phyloP scores from a whole-genome alignment of 192 early-diverging fungal species.

The Ramicandelaber brevisporus region DNA sequence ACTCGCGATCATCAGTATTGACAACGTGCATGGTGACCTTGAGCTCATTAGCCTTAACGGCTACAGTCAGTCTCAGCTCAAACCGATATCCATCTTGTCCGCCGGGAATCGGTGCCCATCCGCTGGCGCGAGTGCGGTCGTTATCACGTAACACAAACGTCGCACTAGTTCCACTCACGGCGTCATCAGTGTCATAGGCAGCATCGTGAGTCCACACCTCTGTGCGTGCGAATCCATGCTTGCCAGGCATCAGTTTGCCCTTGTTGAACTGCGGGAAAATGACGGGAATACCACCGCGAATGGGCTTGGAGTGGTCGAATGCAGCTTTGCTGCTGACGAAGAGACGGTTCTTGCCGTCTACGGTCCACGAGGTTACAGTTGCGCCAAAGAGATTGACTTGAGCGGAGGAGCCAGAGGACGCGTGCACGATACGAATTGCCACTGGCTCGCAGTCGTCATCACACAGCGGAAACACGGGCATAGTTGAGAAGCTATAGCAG shows the following conservation, averaged over 20 bases:
- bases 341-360: constrained; percentile 43
- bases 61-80: constrained; percentile 51
- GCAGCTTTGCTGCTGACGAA: constrained; percentile 65
- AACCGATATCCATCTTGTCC: constrained; percentile 26
- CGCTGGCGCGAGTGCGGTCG: constrained; percentile 9
- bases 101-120: constrained; percentile 9
- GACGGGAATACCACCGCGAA: constrained; percentile 53
- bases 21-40: constrained; percentile 43
- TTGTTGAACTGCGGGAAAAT: constrained; percentile 27
- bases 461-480: no score
- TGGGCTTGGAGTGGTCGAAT: constrained; percentile 72
- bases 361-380: constrained; percentile 78
- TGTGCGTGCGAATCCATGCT: constrained; percentile 25
- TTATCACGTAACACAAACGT: constrained; percentile 12
- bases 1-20: constrained; percentile 42
- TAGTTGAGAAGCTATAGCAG: no score
- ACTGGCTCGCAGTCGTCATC: no score
- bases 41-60: constrained; percentile 38
- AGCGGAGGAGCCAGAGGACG: constrained; percentile 5
- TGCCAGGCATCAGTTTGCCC: constrained; percentile 17
- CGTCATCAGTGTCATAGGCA: constrained; percentile 8
- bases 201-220: constrained; percentile 10
- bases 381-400: constrained; percentile 37
- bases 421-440: no score
- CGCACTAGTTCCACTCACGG: constrained; percentile 13